phyloP scores from a whole-genome alignment of 2,329 filamentous ascomycete species.

The Didymella lethalis region DNA sequence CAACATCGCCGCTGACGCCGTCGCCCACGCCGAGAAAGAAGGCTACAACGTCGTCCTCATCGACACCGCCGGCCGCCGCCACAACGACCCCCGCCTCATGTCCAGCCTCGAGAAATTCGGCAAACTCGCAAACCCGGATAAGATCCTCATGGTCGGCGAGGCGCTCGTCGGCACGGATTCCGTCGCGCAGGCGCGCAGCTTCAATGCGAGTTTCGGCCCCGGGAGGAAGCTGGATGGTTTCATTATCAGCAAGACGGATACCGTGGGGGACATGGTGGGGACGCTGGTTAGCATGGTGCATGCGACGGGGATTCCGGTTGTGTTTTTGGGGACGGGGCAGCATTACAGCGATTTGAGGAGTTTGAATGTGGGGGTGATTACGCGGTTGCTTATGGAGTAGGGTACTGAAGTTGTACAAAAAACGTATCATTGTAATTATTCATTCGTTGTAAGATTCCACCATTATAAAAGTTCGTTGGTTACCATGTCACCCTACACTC shows the following conservation, averaged over 20 bases:
- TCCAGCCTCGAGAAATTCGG: constrained; percentile 93
- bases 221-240: constrained; percentile 88
- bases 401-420: no score
- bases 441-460: no score
- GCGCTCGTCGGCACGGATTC: constrained; percentile 95
- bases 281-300: constrained; percentile 97
- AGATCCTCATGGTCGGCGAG: constrained; percentile 96
- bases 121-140: constrained; percentile 93
- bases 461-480: no score
- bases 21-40: constrained; percentile 76
- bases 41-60: constrained; percentile 94
- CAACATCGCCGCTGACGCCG: constrained; percentile 91
- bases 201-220: constrained; percentile 89
- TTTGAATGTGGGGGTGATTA: constrained; percentile 70
- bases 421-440: no score
- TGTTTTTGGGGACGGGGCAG: constrained; percentile 82
- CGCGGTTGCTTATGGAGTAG: constrained; percentile 66
- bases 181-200: constrained; percentile 94
- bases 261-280: constrained; percentile 98
- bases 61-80: constrained; percentile 91
- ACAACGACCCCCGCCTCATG: constrained; percentile 97
- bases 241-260: constrained; percentile 98
- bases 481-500: no score
- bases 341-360: constrained; percentile 72
- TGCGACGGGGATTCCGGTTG: constrained; percentile 92